Percentiles rank a stretch among this genome's conserved stretches.
Evolutionary conservation across 2,329 filamentous ascomycete genomes (phyloP).

Genomic region (Penicillium sp.): DNA sequence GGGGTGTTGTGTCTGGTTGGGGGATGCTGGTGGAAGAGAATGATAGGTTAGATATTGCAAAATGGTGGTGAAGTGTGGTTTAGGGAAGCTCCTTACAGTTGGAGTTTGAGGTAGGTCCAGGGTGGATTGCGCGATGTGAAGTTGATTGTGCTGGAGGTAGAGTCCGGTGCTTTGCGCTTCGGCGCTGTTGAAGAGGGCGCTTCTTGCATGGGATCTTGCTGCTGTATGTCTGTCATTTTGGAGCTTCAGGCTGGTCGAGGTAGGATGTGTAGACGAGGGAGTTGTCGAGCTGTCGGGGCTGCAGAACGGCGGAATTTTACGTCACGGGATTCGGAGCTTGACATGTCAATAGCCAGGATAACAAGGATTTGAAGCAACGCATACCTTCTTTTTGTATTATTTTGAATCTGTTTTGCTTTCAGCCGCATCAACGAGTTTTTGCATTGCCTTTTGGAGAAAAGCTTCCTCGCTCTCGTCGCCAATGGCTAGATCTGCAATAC

Average conservation of each 20-base stretch:
- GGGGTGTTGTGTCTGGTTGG: constrained; percentile 33
- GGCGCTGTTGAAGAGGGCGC: constrained; percentile 2
- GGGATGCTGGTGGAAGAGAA: constrained; percentile 30
- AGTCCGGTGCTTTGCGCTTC: constrained; percentile 38
- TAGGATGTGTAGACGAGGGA: neutral
- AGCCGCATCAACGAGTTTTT: constrained; percentile 30
- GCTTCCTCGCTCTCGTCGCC: constrained; percentile 39
- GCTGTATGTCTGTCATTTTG: constrained; percentile 16
- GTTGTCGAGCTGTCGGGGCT: constrained; percentile 9
- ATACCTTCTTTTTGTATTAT: neutral
- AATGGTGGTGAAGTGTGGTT: neutral
- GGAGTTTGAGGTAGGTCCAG: constrained; percentile 53
- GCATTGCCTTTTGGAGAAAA: constrained; percentile 32
- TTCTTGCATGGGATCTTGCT: constrained; percentile 1
- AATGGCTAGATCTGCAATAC: constrained; percentile 39
- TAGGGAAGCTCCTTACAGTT: constrained; percentile 40
- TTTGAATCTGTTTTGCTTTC: constrained; percentile 11
- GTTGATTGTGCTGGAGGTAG: constrained; percentile 30
- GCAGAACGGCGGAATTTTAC: constrained; percentile 21
- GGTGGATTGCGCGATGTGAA: constrained; percentile 52
- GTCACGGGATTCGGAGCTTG: constrained; percentile 29
- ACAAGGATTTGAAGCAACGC: neutral
- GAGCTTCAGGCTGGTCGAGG: neutral
- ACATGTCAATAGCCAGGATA: neutral
- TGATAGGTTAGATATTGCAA: neutral